phyloP scores from a whole-genome alignment of 805 yeast species.

The Zygosaccharomyces rouxii region DNA sequence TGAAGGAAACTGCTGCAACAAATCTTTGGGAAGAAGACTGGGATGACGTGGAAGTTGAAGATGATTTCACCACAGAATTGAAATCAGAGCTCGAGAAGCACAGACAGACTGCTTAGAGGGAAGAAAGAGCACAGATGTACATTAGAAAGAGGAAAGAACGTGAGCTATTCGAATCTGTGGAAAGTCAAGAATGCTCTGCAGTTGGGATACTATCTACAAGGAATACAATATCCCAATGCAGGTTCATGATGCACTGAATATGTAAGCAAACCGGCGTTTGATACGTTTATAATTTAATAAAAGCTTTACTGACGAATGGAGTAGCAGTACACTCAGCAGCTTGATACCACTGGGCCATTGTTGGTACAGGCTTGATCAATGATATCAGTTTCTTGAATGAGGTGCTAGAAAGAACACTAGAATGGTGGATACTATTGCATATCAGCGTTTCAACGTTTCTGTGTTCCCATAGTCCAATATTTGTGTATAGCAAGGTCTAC shows the following conservation, averaged over 20 bases:
- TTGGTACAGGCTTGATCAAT: too few relatives aligned
- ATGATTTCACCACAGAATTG: conserved; percentile 74
- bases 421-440: too few relatives aligned
- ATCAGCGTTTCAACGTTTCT: too few relatives aligned
- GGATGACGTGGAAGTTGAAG: conserved; percentile 94
- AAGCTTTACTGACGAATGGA: neutral
- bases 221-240: too few relatives aligned
- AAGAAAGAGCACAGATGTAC: neutral
- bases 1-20: conserved; percentile 41
- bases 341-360: neutral
- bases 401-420: too few relatives aligned
- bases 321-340: neutral
- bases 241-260: neutral
- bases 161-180: neutral
- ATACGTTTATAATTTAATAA: neutral
- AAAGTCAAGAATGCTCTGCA: too few relatives aligned
- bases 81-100: conserved; percentile 43
- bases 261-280: neutral
- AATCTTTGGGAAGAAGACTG: conserved; percentile 95
- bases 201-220: too few relatives aligned
- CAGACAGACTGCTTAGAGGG: conserved; percentile 11
- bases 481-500: too few relatives aligned
- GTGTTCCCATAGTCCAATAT: too few relatives aligned
- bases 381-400: too few relatives aligned
- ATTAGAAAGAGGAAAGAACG: neutral